Conservation (phyloP, 106 monocot species). For the Iris macrosiphon region DNA sequence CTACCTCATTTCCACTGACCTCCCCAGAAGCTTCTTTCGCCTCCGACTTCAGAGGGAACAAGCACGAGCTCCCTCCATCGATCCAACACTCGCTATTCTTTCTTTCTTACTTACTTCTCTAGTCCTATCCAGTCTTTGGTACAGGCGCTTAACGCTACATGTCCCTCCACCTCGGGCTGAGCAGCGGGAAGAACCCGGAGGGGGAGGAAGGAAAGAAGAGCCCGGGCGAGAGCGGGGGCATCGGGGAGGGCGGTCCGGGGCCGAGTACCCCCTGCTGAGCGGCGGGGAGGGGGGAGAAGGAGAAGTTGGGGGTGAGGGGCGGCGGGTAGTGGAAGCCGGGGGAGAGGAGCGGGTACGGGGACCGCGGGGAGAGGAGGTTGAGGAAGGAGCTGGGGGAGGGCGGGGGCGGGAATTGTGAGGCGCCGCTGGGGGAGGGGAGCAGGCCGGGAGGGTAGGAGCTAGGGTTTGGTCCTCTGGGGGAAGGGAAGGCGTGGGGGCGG, state of each 20-base stretch:
- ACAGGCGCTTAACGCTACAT: no score
- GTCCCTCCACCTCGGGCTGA: conserved; percentile 75
- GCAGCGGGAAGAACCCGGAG: conserved; percentile 43
- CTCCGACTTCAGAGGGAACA: no score
- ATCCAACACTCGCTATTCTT: no score
- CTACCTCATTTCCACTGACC: no score
- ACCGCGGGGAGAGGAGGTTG: conserved; percentile 60
- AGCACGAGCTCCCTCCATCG: background rate
- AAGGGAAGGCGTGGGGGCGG: conserved; percentile 2
- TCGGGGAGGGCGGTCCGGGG: conserved; percentile 28
- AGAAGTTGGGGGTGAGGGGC: conserved; percentile 54
- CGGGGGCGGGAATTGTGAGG: conserved; percentile 6
- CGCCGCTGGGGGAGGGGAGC: conserved; percentile 18
- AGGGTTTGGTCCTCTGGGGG: conserved; percentile 16
- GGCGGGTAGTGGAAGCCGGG: conserved; percentile 65
- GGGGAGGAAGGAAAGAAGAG: conserved; percentile 66
- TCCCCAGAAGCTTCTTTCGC: no score
- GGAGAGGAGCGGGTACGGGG: conserved; percentile 63
- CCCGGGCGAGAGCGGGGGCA: conserved; percentile 40
- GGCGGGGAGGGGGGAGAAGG: conserved; percentile 31
- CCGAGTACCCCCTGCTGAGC: conserved; percentile 49
- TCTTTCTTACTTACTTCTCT: no score
- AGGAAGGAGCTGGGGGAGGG: conserved; percentile 33
- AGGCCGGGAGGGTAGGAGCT: background rate
- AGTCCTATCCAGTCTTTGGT: no score